Base-by-base conservation (phyloP, 805 yeast genomes). In the Hagleromyces aurorensis region DNA sequence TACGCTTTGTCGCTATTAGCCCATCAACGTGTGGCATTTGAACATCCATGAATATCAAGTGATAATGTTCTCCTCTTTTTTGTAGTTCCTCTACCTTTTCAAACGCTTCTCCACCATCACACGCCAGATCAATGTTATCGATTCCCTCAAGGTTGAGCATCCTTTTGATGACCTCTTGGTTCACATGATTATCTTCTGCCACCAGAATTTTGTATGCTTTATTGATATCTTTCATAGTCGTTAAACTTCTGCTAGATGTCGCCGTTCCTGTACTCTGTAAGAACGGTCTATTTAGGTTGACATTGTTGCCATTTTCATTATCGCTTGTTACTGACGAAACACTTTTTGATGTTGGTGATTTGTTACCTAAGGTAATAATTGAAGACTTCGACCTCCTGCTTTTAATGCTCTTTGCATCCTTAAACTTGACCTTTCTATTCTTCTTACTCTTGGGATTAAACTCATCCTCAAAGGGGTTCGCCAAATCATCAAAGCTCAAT, bases 1-100 rank as follows among this genome's bases (percentile, higher is more conserved):
- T 79, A 47, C 70, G 65, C 37, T 64, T 72, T 0, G 97, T 86
- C 0, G 96, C 94, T 15, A 75, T 64, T 17, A 87, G 60, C 3
- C 98, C 98, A 52, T 89, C 96, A 42, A 86, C 67, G 46, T 74
- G 78, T 4, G 97, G 97, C 97, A 87, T 89, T 57, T 89, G 96
- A 29, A 89, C 93, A 56, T 89, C 98, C 98, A 89, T 89, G 50
- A 89, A 83, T 2, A 91, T 73, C 31, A 89, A 58, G 51, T 84
- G 89, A 52, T 67, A 85, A 10, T 52, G 46, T 7, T 61, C 61
- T 10, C 56, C 56, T 2, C 55, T 46, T 2, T 55, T 65, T 15
- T 60, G 44, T 2, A 76, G 60, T 19, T 65, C 66, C 37, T 70
- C 65, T 2, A 85, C 76, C 28, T 68, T 61, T 7, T 75, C 77